Evolutionary conservation across 2,329 filamentous ascomycete genomes (phyloP).

Genomic region (Ophiocordyceps camponoti-rufipedis): DNA sequence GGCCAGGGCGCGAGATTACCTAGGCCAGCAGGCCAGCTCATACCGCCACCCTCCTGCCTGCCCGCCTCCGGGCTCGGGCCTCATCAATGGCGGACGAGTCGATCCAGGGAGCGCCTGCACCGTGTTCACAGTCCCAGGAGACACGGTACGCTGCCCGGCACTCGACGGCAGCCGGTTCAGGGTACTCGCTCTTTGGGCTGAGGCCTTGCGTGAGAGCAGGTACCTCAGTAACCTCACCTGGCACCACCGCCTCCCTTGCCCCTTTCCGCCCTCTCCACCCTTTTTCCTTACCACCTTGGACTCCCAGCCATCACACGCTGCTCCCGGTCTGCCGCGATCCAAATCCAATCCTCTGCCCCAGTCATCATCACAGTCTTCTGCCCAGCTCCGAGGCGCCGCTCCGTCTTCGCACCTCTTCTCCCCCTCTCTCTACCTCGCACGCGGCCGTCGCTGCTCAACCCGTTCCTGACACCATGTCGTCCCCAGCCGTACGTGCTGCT

Average conservation of each 20-base stretch:
- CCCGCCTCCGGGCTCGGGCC: background rate
- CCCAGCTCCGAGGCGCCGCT: conserved; percentile 1
- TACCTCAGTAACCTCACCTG: background rate
- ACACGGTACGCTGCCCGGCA: background rate
- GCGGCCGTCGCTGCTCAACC: background rate
- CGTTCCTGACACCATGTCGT: conserved; percentile 6
- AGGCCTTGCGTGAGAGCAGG: background rate
- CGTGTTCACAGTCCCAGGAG: background rate
- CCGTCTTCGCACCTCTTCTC: background rate
- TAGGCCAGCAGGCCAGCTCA: background rate
- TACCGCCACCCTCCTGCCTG: background rate
- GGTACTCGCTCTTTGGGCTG: background rate
- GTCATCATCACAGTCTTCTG: conserved; percentile 2
- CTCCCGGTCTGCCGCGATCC: conserved; percentile 3
- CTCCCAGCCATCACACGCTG: background rate
- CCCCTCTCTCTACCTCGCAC: background rate
- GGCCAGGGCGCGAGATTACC: background rate
- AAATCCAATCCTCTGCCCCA: conserved; percentile 4
- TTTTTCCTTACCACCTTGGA: conserved; percentile 2
- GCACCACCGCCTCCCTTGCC: conserved; percentile 1
- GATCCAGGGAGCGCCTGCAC: background rate
- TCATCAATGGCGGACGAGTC: background rate
- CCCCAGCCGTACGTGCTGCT: conserved; percentile 7
- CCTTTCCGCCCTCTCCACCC: conserved; percentile 1
- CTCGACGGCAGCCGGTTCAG: background rate